phyloP scores from a whole-genome alignment of 768 basidiomycete species.

The Psilocybe cubensis region DNA sequence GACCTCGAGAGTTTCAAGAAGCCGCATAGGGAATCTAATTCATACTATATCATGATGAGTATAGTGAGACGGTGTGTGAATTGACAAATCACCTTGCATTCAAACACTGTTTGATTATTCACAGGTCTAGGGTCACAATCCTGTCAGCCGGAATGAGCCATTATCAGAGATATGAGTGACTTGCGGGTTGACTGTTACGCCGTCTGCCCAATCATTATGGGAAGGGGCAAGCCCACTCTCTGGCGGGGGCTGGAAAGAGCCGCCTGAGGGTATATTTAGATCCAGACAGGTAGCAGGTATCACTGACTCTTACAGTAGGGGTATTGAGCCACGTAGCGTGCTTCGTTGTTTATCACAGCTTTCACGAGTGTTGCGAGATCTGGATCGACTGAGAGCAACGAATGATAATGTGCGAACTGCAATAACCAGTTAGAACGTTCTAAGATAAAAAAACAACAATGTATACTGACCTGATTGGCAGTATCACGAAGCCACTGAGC shows the following conservation, averaged over 20 bases:
- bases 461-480: conserved; percentile 63
- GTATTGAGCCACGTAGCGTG: conserved; percentile 69
- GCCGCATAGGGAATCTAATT: conserved; percentile 78
- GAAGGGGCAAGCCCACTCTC: conserved; percentile 70
- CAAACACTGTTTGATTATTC: conserved; percentile 71
- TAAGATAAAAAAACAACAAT: background rate
- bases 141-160: background rate
- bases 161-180: conserved; percentile 22
- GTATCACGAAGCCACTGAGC: conserved; percentile 88
- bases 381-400: conserved; percentile 57
- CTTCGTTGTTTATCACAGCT: conserved; percentile 84
- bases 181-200: conserved; percentile 76
- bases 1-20: conserved; percentile 79
- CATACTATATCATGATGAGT: conserved; percentile 50
- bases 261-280: conserved; percentile 36
- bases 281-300: background rate
- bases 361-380: conserved; percentile 69
- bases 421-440: conserved; percentile 1
- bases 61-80: background rate
- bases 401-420: conserved; percentile 73
- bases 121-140: conserved; percentile 51
- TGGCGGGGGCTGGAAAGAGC: conserved; percentile 80
- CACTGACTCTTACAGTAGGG: conserved; percentile 60
- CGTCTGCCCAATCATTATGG: conserved; percentile 70
- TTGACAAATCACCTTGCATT: conserved; percentile 65